Evolutionary conservation across 2,329 filamentous ascomycete species (phyloP).

Genomic region (Chaetomium olivaceum): DNA sequence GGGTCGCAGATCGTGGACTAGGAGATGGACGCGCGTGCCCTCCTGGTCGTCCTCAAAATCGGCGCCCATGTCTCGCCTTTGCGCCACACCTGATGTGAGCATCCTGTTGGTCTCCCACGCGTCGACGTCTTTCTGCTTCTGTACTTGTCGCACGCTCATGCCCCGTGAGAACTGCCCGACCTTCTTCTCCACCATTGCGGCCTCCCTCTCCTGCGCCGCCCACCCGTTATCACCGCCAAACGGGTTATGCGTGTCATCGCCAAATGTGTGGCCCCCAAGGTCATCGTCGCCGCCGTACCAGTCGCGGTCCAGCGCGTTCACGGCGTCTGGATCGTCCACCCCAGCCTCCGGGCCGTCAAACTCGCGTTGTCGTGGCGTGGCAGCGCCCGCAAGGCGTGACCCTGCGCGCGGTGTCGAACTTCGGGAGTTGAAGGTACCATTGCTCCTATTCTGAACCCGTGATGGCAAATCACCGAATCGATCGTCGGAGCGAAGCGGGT

Average conservation of each 20-base stretch:
- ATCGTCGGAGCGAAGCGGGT: conserved; percentile 54
- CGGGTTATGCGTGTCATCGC: conserved; percentile 89
- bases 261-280: conserved; percentile 78
- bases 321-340: conserved; percentile 64
- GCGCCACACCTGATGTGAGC: conserved; percentile 93
- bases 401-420: conserved; percentile 36
- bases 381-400: conserved; percentile 36
- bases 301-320: conserved; percentile 77
- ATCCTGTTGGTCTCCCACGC: conserved; percentile 99
- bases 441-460: conserved; percentile 35
- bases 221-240: conserved; percentile 77
- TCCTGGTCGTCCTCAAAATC: conserved; percentile 93
- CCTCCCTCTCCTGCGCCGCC: conserved; percentile 71
- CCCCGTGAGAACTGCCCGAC: conserved; percentile 61
- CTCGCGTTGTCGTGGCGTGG: conserved; percentile 54
- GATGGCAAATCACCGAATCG: conserved; percentile 57
- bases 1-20: conserved; percentile 90
- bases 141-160: conserved; percentile 71
- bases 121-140: conserved; percentile 92
- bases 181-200: conserved; percentile 77
- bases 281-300: conserved; percentile 94
- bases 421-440: conserved; percentile 32
- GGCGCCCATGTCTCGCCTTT: conserved; percentile 75
- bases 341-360: conserved; percentile 64
- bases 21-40: conserved; percentile 79